Conservation (phyloP, 164 flowering plant genomes). For the Vitis rotundifolia region DNA sequence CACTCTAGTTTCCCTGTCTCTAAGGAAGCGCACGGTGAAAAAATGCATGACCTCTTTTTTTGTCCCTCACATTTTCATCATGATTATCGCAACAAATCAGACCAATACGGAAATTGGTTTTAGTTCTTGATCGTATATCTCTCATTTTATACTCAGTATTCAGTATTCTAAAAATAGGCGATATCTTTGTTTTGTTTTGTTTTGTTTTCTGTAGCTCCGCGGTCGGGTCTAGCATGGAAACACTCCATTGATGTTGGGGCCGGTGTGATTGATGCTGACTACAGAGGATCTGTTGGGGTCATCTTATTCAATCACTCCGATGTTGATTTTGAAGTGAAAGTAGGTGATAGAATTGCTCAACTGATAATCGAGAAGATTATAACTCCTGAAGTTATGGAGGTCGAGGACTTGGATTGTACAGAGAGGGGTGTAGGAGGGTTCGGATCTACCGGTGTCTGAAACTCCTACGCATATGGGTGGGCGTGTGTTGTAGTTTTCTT, state of each 20-base stretch:
- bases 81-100: too few species aligned
- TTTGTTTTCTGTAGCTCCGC: constrained; percentile 55
- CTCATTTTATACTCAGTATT: not conserved
- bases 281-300: constrained; percentile 92
- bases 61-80: too few species aligned
- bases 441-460: constrained; percentile 80
- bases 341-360: constrained; percentile 88
- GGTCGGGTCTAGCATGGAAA: constrained; percentile 93
- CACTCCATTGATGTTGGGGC: constrained; percentile 92
- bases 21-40: too few species aligned
- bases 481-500: too few species aligned
- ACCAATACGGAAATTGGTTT: too few species aligned
- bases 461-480: too few species aligned
- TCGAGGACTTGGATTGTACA: constrained; percentile 74
- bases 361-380: constrained; percentile 73
- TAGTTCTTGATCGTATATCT: too few species aligned
- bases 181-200: not conserved
- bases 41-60: too few species aligned
- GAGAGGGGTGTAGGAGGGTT: constrained; percentile 74
- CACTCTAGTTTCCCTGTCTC: too few species aligned
- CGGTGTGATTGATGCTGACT: constrained; percentile 93
- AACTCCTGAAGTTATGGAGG: constrained; percentile 75
- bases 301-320: constrained; percentile 86
- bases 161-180: too few species aligned
- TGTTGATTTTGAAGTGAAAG: constrained; percentile 76